Base-by-base conservation (phyloP, 2,329 filamentous ascomycete genomes). In the Curvularia hawaiiensis region DNA sequence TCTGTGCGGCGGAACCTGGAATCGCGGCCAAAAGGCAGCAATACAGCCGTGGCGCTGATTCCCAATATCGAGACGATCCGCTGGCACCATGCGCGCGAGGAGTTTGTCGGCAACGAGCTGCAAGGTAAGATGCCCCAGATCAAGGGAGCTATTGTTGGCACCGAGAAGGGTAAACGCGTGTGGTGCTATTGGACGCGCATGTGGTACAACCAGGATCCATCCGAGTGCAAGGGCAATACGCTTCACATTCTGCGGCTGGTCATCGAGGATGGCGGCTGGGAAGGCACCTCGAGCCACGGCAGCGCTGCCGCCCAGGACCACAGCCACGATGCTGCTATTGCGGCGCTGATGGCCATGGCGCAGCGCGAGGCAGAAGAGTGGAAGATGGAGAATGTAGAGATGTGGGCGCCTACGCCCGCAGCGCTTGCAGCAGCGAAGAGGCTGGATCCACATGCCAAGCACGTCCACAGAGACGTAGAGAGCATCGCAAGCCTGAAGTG, bases 21-120 rank as follows among this genome's bases (percentile, higher is more conserved):
- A 20, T 64, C 65, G 60, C 66, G 67, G 68, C 68, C 71, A 68
- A 66, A 68, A 72, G 69, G 68, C 62, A 70, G 77, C 56, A 79
- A 82, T 63, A 83, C 80, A 14, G 77, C 80, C 22, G 83, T 95
- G 40, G 90, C 91, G 40, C 79, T 93, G 60, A 65, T 87, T 47
- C 90, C 91, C 0, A 85, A 91, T 67, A 75, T 85, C 58, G 84
- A 88, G 55, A 86, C 87, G 7, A 83, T 92, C 64, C 78, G 83
- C 59, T 96, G 91, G 91, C 89, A 94, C 75, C 86, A 91, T 73
- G 86, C 88, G 57, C 86, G 94, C 48, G 92, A 97, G 76, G 87
- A 92, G 49, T 95, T 90, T 74, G 88, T 94, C 69, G 85, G 84
- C 5, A 81, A 83, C 53, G 83, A 86, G 60, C 79, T 93, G 6